phyloP scores from a whole-genome alignment of 2,329 filamentous ascomycete genomes.

The Rosellinia necatrix region DNA sequence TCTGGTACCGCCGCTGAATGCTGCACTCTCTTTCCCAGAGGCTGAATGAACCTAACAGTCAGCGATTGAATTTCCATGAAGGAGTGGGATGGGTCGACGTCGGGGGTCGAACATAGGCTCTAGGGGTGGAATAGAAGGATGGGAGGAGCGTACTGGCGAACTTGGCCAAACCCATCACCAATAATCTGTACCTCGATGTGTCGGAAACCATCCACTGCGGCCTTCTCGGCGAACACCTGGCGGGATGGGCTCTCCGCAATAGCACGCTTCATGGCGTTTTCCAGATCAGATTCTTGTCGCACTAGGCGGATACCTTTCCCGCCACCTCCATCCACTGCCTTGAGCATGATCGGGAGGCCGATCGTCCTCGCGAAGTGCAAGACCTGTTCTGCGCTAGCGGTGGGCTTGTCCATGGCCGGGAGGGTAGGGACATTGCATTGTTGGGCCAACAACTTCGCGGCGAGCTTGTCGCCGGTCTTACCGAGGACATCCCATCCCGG shows the following conservation, averaged over 20 bases:
- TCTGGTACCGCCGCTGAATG: constrained; percentile 70
- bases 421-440: constrained; percentile 49
- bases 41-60: not conserved
- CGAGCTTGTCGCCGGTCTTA: constrained; percentile 39
- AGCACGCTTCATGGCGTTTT: constrained; percentile 53
- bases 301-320: constrained; percentile 64
- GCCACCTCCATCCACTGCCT: constrained; percentile 67
- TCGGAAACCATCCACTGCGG: constrained; percentile 62
- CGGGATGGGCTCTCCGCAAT: constrained; percentile 62
- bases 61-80: not conserved
- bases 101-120: not conserved
- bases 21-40: constrained; percentile 71
- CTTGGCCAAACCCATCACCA: constrained; percentile 64
- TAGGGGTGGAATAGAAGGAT: not conserved
- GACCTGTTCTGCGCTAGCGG: constrained; percentile 52
- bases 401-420: constrained; percentile 40
- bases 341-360: constrained; percentile 55
- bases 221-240: constrained; percentile 61
- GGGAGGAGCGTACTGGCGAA: constrained; percentile 46
- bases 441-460: constrained; percentile 41
- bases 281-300: constrained; percentile 47
- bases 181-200: constrained; percentile 60
- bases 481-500: constrained; percentile 58
- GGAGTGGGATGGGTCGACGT: not conserved
- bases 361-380: constrained; percentile 47